Evolutionary conservation across 2,329 filamentous ascomycete species (phyloP).

Genomic region (Grosmannia clavigera): DNA sequence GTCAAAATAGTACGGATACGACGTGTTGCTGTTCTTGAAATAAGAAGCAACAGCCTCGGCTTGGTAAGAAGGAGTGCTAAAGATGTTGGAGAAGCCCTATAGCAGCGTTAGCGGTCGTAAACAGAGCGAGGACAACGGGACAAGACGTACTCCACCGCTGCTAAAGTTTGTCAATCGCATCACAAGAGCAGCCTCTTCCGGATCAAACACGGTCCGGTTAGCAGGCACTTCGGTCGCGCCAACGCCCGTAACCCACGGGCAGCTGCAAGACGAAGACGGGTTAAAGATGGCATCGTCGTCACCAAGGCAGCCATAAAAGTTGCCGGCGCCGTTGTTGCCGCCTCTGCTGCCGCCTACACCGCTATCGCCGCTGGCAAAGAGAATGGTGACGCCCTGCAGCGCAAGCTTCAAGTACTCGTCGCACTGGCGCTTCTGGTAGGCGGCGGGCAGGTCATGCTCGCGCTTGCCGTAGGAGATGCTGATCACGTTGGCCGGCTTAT

Average conservation of each 20-base stretch:
- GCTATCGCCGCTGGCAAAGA: slow-evolving; percentile 34
- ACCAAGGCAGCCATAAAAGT: slow-evolving; percentile 8
- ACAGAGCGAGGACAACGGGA: background rate
- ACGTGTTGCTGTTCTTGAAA: background rate
- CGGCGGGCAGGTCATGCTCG: slow-evolving; percentile 36
- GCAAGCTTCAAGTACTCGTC: slow-evolving; percentile 39
- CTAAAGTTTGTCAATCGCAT: background rate
- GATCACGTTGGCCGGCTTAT: slow-evolving; percentile 40
- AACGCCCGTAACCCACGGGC: slow-evolving; percentile 36
- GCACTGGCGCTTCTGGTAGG: slow-evolving; percentile 39
- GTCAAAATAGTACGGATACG: slow-evolving; percentile 28
- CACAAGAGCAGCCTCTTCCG: background rate
- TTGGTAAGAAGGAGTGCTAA: slow-evolving; percentile 26
- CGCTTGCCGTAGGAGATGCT: slow-evolving; percentile 41
- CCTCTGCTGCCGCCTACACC: slow-evolving; percentile 26
- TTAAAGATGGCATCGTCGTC: slow-evolving; percentile 12
- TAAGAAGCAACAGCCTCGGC: slow-evolving; percentile 22
- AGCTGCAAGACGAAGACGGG: slow-evolving; percentile 13
- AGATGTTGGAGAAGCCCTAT: background rate
- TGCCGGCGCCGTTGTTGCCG: slow-evolving; percentile 22
- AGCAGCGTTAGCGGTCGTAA: background rate
- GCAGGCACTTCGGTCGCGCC: slow-evolving; percentile 33
- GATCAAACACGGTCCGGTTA: slow-evolving; percentile 20
- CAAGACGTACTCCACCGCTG: background rate
- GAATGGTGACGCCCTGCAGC: slow-evolving; percentile 30